Percentiles rank a stretch among this genome's conserved stretches.
Conservation (phyloP, 208 protist genomes). For the Tritrichomonas foetus region DNA sequence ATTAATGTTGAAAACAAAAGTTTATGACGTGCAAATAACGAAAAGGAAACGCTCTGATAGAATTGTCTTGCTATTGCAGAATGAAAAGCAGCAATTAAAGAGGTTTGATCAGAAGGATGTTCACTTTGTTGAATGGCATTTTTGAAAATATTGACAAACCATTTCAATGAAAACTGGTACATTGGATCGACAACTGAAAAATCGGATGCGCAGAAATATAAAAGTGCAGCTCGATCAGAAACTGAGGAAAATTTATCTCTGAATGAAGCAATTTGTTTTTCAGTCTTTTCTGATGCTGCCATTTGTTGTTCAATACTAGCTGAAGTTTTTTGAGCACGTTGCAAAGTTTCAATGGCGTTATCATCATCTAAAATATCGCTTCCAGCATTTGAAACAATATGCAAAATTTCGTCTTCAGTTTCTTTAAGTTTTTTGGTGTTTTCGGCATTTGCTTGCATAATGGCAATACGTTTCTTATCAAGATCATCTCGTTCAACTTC, state of each 20-base stretch:
- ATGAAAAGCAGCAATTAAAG: constrained; percentile 43
- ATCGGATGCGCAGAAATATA: constrained; percentile 82
- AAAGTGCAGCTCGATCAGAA: constrained; percentile 75
- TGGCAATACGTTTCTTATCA: constrained; percentile 78
- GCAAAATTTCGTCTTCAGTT: constrained; percentile 88
- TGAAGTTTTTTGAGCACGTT: constrained; percentile 68
- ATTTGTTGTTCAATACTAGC: constrained; percentile 75
- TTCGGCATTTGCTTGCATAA: constrained; percentile 89
- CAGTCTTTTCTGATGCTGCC: constrained; percentile 73
- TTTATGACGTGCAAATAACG: constrained; percentile 96
- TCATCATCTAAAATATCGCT: constrained; percentile 91
- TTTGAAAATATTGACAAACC: constrained; percentile 37
- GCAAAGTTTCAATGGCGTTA: constrained; percentile 84
- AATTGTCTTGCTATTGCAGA: constrained; percentile 77
- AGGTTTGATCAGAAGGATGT: not conserved
- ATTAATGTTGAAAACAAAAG: constrained; percentile 97
- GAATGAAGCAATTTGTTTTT: constrained; percentile 78
- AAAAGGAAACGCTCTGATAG: constrained; percentile 78
- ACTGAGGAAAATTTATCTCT: constrained; percentile 79
- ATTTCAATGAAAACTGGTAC: constrained; percentile 52
- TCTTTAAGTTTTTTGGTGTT: constrained; percentile 93
- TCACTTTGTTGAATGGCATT: not conserved
- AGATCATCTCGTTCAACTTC: constrained; percentile 90
- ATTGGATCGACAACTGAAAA: constrained; percentile 59
- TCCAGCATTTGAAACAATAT: constrained; percentile 74